A percentile compares a stretch with the other conserved stretches of the same genome.
These are phyloP conservation scores for Pyrus communis DNA, from an alignment of 306 rosid species.

Conservation along the genomic window DNA sequence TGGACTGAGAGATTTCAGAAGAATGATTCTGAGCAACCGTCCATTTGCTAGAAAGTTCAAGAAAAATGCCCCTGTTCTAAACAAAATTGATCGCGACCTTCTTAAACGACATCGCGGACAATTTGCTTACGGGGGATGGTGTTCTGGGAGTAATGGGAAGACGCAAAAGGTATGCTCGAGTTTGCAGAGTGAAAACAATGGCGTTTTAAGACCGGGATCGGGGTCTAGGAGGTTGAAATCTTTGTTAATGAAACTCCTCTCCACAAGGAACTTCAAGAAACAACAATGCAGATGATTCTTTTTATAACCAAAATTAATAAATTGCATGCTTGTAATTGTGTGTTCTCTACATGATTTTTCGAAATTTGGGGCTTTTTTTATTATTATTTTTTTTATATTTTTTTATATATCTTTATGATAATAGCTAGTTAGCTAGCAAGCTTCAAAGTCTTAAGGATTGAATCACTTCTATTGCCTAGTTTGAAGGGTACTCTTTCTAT, in stretches of 20 bases:
- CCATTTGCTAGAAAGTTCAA: conserved; percentile 89
- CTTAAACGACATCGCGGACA: conserved; percentile 41
- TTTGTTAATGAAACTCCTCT: conserved; percentile 36
- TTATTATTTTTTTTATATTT: background rate
- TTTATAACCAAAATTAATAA: background rate
- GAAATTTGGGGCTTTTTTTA: background rate
- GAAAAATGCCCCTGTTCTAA: conserved; percentile 50
- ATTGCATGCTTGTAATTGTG: background rate
- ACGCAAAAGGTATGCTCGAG: conserved; percentile 30
- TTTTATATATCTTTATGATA: background rate
- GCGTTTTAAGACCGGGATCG: conserved; percentile 55
- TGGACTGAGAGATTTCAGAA: conserved; percentile 48
- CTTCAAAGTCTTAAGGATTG: background rate
- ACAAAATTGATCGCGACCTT: conserved; percentile 63
- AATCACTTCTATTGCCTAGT: background rate
- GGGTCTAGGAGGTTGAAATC: conserved; percentile 61
- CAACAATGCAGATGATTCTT: conserved; percentile 60
- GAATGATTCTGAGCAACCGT: conserved; percentile 55
- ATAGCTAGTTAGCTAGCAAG: background rate
- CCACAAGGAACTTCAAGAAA: conserved; percentile 31
- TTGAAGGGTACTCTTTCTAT: background rate
- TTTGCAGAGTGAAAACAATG: conserved; percentile 41
- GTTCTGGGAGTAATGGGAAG: conserved; percentile 29
- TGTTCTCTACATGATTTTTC: background rate
- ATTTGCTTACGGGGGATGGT: conserved; percentile 73